Evolutionary conservation across 371 early-diverging fungal genomes (phyloP).

Genomic region (Capillidium heterosporum): DNA sequence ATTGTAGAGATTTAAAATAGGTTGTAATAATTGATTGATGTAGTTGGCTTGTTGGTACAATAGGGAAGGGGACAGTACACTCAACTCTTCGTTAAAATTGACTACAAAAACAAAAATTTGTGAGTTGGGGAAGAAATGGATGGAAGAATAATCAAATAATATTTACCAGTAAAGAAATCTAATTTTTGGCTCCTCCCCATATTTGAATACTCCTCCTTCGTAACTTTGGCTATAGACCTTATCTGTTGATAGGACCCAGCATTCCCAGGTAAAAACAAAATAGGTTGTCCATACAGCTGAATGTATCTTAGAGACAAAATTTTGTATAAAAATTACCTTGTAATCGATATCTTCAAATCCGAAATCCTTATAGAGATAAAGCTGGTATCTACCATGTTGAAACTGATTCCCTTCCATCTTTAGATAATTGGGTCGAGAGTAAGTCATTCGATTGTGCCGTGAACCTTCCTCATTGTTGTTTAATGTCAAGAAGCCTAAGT

Average conservation of each 20-base stretch:
- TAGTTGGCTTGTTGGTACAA: slow-evolving; percentile 68
- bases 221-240: slow-evolving; percentile 48
- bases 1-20: too few relatives aligned
- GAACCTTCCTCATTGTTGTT: too few relatives aligned
- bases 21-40: slow-evolving; percentile 49
- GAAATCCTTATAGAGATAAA: not conserved
- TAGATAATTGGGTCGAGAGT: not conserved
- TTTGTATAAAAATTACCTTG: not conserved
- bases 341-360: not conserved
- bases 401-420: not conserved
- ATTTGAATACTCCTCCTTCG: slow-evolving; percentile 14
- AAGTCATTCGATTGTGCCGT: not conserved
- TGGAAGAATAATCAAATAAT: not conserved
- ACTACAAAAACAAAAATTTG: slow-evolving; percentile 21
- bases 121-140: not conserved
- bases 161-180: slow-evolving; percentile 70
- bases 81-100: slow-evolving; percentile 80
- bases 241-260: slow-evolving; percentile 85
- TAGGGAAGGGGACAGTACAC: slow-evolving; percentile 65
- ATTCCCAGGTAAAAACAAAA: slow-evolving; percentile 88
- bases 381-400: not conserved
- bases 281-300: slow-evolving; percentile 54
- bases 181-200: slow-evolving; percentile 25
- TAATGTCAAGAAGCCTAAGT: too few relatives aligned
- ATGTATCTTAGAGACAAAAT: not conserved